phyloP scores from a whole-genome alignment of 1,284 basidiomycete species.

The Sporisorium sorghi region DNA sequence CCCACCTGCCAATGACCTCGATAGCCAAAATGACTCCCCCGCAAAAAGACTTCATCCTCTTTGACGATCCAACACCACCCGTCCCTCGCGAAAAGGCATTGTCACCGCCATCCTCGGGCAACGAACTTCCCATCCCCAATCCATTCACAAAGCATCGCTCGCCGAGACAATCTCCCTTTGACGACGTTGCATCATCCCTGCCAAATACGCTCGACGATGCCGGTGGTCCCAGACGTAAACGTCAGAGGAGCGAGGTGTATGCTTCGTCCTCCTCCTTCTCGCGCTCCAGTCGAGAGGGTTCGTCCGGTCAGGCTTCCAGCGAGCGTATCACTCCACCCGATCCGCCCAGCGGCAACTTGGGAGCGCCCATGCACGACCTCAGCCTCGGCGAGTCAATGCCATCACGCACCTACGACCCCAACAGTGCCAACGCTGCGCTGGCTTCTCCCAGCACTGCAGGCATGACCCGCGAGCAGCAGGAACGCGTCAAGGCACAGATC shows the following conservation, averaged over 20 bases:
- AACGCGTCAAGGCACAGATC: constrained; percentile 48
- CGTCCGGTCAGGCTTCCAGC: constrained; percentile 20
- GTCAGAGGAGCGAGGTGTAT: constrained; percentile 45
- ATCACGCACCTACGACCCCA: constrained; percentile 18
- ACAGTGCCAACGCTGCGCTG: constrained; percentile 14
- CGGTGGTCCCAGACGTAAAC: constrained; percentile 46
- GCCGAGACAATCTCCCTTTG: constrained; percentile 49
- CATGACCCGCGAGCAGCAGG: constrained; percentile 45
- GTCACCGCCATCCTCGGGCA: constrained; percentile 9
- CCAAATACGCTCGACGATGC: constrained; percentile 27
- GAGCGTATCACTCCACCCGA: constrained; percentile 26
- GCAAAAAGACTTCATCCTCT: constrained; percentile 58
- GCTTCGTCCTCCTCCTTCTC: constrained; percentile 19
- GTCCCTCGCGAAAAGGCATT: constrained; percentile 2
- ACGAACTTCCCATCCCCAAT: constrained; percentile 7
- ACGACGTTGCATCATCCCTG: constrained; percentile 30
- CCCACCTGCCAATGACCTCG: constrained; percentile 4
- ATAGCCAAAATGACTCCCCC: constrained; percentile 24
- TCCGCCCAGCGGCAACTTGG: constrained; percentile 49
- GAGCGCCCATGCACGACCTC: constrained; percentile 50
- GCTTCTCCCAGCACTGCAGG: constrained; percentile 21
- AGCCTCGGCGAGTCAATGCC: constrained; percentile 45
- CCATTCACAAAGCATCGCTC: constrained; percentile 50
- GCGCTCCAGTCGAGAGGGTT: constrained; percentile 30
- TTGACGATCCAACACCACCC: constrained; percentile 47